Evolutionary conservation across 768 basidiomycete genomes (phyloP).

Genomic region (Panellus pusillus): DNA sequence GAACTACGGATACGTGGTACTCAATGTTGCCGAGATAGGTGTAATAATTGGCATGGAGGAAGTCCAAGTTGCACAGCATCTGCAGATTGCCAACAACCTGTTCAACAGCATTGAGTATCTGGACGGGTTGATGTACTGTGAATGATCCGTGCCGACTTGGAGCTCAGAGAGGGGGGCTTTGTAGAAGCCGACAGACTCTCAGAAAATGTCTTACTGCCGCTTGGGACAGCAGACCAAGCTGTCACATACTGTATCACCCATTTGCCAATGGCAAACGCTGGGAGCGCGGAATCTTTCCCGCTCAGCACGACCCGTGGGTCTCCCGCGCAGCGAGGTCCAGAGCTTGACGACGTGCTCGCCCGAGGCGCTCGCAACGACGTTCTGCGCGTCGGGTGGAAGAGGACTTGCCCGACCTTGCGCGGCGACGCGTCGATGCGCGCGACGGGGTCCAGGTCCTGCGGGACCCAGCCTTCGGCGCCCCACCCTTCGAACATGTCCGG

Average conservation of each 20-base stretch:
- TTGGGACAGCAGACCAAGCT: no score
- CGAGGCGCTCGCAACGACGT: conserved; percentile 76
- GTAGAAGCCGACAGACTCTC: no score
- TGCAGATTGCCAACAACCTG: no score
- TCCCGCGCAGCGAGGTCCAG: conserved; percentile 84
- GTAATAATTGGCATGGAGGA: neutral
- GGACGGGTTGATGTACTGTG: no score
- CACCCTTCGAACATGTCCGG: conserved; percentile 73
- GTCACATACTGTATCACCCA: no score
- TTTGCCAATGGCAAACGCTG: neutral
- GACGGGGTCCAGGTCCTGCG: conserved; percentile 85
- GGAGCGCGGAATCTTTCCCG: conserved; percentile 32
- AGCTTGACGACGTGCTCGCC: conserved; percentile 89
- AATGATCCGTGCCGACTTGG: no score
- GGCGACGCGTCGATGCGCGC: conserved; percentile 73
- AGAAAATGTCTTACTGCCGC: no score
- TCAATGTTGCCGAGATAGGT: neutral
- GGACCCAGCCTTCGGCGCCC: conserved; percentile 80
- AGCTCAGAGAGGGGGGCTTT: no score
- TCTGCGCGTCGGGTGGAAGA: conserved; percentile 88
- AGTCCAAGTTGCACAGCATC: neutral
- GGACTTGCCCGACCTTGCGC: conserved; percentile 90
- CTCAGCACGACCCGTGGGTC: conserved; percentile 57
- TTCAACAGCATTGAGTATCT: no score
- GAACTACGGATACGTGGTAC: neutral